phyloP scores from a whole-genome alignment of 805 yeast genomes.

The Kodamaea neixiangensis region DNA sequence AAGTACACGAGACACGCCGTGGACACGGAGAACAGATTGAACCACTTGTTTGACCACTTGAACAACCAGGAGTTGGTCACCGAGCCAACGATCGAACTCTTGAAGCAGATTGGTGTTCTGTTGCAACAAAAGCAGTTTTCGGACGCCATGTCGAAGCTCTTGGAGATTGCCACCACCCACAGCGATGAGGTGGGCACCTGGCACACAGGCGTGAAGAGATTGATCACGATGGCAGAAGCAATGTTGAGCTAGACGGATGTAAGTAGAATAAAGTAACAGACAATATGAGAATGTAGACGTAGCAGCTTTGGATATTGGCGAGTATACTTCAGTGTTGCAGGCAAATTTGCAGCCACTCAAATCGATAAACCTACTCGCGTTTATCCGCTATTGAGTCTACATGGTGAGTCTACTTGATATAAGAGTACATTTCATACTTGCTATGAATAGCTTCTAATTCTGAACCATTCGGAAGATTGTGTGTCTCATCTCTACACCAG shows the following conservation, averaged over 20 bases:
- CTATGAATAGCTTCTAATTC: too few relatives aligned
- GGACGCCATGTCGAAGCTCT: conserved; percentile 57
- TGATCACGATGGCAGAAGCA: conserved; percentile 66
- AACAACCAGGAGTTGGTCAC: conserved; percentile 69
- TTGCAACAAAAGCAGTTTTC: conserved; percentile 56
- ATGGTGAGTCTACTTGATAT: too few relatives aligned
- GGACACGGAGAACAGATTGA: conserved; percentile 82
- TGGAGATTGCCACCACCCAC: conserved; percentile 61
- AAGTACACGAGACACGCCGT: conserved; percentile 68
- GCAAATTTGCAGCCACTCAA: too few relatives aligned
- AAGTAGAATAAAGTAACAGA: neutral
- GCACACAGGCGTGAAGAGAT: conserved; percentile 88
- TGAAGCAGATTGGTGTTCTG: conserved; percentile 52
- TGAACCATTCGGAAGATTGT: too few relatives aligned
- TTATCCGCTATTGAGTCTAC: too few relatives aligned
- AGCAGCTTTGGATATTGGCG: too few relatives aligned
- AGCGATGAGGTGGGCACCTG: conserved; percentile 84
- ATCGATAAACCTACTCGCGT: too few relatives aligned
- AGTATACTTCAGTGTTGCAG: too few relatives aligned
- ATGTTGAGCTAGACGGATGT: conserved; percentile 1
- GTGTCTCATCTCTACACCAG: neutral
- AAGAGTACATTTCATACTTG: too few relatives aligned
- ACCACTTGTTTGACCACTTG: conserved; percentile 74
- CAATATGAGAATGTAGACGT: too few relatives aligned
- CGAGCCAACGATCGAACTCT: conserved; percentile 51